phyloP scores from a whole-genome alignment of 2,329 filamentous ascomycete genomes.

The Beauveria australis region DNA sequence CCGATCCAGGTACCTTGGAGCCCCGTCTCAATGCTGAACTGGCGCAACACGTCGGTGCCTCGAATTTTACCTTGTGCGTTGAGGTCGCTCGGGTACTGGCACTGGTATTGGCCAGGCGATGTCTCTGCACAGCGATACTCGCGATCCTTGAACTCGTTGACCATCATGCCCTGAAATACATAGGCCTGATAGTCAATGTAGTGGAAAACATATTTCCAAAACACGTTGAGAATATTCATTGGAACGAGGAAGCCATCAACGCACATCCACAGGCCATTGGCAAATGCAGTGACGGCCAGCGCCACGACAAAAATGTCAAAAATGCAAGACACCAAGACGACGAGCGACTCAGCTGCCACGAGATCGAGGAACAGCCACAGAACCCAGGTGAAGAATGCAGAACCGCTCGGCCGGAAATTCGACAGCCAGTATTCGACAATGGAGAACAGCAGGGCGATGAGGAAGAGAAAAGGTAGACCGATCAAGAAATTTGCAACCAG shows the following conservation, averaged over 20 bases:
- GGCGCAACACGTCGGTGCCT: slow-evolving; percentile 59
- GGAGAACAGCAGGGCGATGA: slow-evolving; percentile 70
- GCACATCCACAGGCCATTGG: slow-evolving; percentile 85
- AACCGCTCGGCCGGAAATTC: slow-evolving; percentile 59
- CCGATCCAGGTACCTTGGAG: slow-evolving; percentile 69
- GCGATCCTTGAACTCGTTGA: slow-evolving; percentile 68
- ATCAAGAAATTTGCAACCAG: slow-evolving; percentile 74
- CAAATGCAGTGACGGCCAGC: slow-evolving; percentile 72
- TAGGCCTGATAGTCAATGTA: slow-evolving; percentile 85
- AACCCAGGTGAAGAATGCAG: slow-evolving; percentile 68
- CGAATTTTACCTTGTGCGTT: slow-evolving; percentile 59
- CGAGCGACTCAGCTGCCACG: slow-evolving; percentile 71
- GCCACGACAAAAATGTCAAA: slow-evolving; percentile 75
- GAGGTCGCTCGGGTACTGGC: slow-evolving; percentile 61
- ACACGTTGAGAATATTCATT: slow-evolving; percentile 64
- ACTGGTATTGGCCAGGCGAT: slow-evolving; percentile 43
- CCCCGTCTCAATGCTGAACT: slow-evolving; percentile 61
- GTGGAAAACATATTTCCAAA: slow-evolving; percentile 81
- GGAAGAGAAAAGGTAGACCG: slow-evolving; percentile 71
- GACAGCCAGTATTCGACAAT: slow-evolving; percentile 71
- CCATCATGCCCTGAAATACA: slow-evolving; percentile 89
- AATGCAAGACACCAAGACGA: slow-evolving; percentile 65
- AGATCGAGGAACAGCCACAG: slow-evolving; percentile 83
- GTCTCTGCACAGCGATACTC: slow-evolving; percentile 49
- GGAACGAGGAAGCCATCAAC: slow-evolving; percentile 76